These are phyloP conservation scores for Pseudopyricularia cyperi DNA, from an alignment of 2,329 filamentous ascomycete species.

Conservation along the genomic window DNA sequence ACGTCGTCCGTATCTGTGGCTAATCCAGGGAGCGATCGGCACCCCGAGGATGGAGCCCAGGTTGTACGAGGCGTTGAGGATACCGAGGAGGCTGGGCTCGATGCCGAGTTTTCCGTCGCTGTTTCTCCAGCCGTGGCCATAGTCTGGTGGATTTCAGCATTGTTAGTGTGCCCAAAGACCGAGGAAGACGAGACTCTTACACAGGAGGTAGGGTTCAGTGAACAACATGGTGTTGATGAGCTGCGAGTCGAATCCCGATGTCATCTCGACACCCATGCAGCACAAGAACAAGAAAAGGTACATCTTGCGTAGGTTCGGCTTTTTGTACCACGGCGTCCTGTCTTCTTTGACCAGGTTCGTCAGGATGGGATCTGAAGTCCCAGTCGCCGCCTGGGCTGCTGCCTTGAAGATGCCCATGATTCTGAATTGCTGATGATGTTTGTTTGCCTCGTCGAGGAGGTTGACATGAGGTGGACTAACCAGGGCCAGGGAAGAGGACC, in stretches of 20 bases:
- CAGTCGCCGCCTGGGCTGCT: neutral
- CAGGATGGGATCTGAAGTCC: constrained; percentile 14
- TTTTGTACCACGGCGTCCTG: constrained; percentile 10
- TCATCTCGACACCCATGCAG: constrained; percentile 9
- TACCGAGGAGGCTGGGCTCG: constrained; percentile 6
- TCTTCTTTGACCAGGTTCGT: constrained; percentile 17
- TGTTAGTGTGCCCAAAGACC: neutral
- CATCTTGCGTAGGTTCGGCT: constrained; percentile 9
- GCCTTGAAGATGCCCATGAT: constrained; percentile 9
- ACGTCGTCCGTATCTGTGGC: constrained; percentile 33
- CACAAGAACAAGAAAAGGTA: constrained; percentile 30
- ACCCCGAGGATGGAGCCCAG: constrained; percentile 9
- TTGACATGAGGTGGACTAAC: neutral
- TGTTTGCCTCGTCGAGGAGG: neutral
- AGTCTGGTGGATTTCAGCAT: neutral
- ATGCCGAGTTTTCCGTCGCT: neutral
- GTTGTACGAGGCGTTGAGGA: constrained; percentile 19
- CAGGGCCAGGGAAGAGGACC: neutral
- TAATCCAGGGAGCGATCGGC: constrained; percentile 21
- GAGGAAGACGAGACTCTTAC: constrained; percentile 12
- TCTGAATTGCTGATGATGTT: constrained; percentile 7
- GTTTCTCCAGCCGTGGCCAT: neutral
- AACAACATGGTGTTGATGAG: constrained; percentile 14
- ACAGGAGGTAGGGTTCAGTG: constrained; percentile 19
- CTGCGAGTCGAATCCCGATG: constrained; percentile 10